Conservation (phyloP, 345 rosid genomes). For the Gossypium bickii region DNA sequence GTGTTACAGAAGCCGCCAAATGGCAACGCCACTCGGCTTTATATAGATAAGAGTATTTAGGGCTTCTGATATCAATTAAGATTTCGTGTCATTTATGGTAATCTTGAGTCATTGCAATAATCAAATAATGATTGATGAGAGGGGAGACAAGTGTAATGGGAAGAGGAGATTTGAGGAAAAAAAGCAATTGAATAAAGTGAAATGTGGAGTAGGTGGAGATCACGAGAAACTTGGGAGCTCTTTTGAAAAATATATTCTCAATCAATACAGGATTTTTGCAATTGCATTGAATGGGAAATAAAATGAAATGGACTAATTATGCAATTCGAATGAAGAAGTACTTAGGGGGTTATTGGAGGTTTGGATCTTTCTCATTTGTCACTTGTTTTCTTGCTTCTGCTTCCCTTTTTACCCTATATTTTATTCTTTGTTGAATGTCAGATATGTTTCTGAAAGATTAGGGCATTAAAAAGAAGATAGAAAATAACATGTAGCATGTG, state of each 20-base stretch:
- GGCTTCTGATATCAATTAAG: too few species aligned
- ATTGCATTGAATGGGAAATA: background rate
- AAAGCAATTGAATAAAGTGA: background rate
- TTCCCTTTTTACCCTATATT: background rate
- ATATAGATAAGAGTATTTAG: too few species aligned
- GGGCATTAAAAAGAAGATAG: background rate
- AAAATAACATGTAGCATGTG: conserved; percentile 14
- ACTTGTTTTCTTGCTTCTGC: too few species aligned
- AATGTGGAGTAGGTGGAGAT: background rate
- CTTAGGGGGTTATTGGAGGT: too few species aligned
- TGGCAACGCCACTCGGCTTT: background rate
- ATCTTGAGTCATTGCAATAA: background rate
- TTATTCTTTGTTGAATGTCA: conserved; percentile 1
- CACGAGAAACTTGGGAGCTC: background rate
- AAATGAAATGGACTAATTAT: background rate
- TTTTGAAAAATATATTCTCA: background rate
- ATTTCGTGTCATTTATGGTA: background rate
- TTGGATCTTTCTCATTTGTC: too few species aligned
- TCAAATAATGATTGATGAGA: background rate
- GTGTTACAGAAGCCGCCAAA: background rate
- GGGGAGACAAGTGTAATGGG: background rate
- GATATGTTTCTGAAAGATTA: background rate
- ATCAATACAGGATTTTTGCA: background rate
- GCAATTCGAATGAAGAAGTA: background rate
- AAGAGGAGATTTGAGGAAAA: background rate